Base-by-base conservation (phyloP, 2,329 filamentous ascomycete species). In the Aspergillus thermomutatus region DNA sequence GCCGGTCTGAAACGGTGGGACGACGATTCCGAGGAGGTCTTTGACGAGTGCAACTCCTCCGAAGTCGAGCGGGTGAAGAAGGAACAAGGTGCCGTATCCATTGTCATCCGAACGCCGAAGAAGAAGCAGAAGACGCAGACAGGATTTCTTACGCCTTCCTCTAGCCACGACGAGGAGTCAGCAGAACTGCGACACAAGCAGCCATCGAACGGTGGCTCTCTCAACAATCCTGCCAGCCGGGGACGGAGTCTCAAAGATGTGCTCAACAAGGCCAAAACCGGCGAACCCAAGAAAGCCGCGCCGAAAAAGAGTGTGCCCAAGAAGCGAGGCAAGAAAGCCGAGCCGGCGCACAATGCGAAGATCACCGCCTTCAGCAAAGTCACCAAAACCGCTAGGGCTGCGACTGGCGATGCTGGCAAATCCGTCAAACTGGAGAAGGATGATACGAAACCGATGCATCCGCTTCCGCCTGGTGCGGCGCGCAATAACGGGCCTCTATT, bases 1-100 rank as follows among this genome's bases (percentile, higher is more conserved):
- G 89, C 87, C 17, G 84, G 84, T 23, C 75, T 87, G 73, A 80
- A 80, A 53, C 77, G 75, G 57, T 87, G 84, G 83, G 76, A 86
- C 61, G 82, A 86, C 56, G 63, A 70, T 50, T 67, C 67, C 6
- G 69, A 73, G 8, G 73, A 75, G 9, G 64, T 75, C 14, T 76
- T 76, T 41, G 70, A 77, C 54, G 74, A 78, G 54, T 77, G 79
- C 65, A 71, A 72, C n/a, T 66, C 72, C 2, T 75, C 75, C 26
- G 78, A 81, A 37, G 70, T 77, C 21, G 78, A 80, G 59, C 69
- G 70, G 37, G 69, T 72, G 50, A 77, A 75, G 60, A 67, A 67
- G 49, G 69, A 73, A 45, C 69, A 76, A 59, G 67, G 69, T n/a
- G 63, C 65, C 14, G 58, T 75, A 41, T 66, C 72, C 19, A 73